Percentiles rank a stretch among this genome's conserved stretches.
These are phyloP conservation scores for Corniculantispora saksenae DNA, from an alignment of 2,329 filamentous ascomycete genomes.

Conservation along the genomic window DNA sequence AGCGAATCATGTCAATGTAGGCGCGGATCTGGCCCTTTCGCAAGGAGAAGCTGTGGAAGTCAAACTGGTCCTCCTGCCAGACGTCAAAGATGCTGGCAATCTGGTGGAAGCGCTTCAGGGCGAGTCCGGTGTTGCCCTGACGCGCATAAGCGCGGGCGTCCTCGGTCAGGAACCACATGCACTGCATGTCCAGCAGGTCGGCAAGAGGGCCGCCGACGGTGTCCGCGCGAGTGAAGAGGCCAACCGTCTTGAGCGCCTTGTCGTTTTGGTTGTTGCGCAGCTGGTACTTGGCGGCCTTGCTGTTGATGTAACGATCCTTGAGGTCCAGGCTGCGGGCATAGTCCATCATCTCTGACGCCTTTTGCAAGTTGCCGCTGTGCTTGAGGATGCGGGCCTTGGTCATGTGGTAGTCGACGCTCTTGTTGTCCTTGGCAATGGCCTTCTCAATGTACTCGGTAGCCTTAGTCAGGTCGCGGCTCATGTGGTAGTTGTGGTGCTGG, in stretches of 20 bases:
- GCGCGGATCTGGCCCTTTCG: slow-evolving; percentile 93
- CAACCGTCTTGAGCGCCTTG: slow-evolving; percentile 82
- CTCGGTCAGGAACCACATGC: slow-evolving; percentile 94
- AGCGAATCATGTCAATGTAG: slow-evolving; percentile 93
- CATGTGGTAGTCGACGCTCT: slow-evolving; percentile 89
- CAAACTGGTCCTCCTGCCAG: slow-evolving; percentile 98
- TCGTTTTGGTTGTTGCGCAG: slow-evolving; percentile 90
- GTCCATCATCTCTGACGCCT: slow-evolving; percentile 87
- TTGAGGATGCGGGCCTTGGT: slow-evolving; percentile 95
- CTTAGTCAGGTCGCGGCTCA: slow-evolving; percentile 80
- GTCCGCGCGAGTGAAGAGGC: slow-evolving; percentile 91
- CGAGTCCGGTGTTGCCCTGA: slow-evolving; percentile 78
- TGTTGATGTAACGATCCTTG: slow-evolving; percentile 96
- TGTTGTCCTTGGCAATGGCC: slow-evolving; percentile 75
- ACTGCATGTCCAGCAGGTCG: slow-evolving; percentile 97
- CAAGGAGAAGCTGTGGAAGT: slow-evolving; percentile 98
- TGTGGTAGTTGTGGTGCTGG: slow-evolving; percentile 93
- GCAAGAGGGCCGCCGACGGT: slow-evolving; percentile 82
- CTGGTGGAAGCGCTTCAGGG: slow-evolving; percentile 87
- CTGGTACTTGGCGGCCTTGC: slow-evolving; percentile 96
- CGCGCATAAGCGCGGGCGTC: slow-evolving; percentile 88
- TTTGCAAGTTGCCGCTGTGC: slow-evolving; percentile 76
- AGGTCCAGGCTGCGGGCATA: slow-evolving; percentile 81
- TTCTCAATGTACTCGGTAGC: slow-evolving; percentile 81
- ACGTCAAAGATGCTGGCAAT: slow-evolving; percentile 92